These are phyloP conservation scores for Iberis pinnata DNA, from an alignment of 345 rosid species.

Conservation along the genomic window DNA sequence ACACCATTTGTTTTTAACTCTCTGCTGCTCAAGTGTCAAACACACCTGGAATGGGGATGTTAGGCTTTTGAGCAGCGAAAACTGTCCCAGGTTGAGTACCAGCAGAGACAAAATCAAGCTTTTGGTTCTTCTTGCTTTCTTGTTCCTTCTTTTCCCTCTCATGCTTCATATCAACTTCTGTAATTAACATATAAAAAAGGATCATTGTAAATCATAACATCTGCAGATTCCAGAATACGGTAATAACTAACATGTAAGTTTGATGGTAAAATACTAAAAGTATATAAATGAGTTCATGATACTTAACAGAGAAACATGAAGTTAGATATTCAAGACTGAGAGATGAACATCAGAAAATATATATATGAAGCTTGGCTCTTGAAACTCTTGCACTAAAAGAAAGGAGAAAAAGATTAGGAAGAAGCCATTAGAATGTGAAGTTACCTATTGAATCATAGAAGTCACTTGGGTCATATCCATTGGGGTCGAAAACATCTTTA, in stretches of 20 bases:
- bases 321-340: no score
- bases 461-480: constrained; percentile 84
- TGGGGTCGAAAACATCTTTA: constrained; percentile 88
- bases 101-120: constrained; percentile 60
- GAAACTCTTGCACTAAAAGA: background rate
- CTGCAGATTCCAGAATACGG: background rate
- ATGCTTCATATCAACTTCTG: constrained; percentile 73
- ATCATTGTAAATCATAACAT: background rate
- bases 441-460: constrained; percentile 75
- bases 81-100: constrained; percentile 57
- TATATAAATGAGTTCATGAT: background rate
- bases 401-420: background rate
- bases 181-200: constrained; percentile 8
- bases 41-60: constrained; percentile 60
- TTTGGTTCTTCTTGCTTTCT: constrained; percentile 73
- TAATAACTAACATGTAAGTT: background rate
- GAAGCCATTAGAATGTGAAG: constrained; percentile 10
- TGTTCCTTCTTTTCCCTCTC: constrained; percentile 87
- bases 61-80: constrained; percentile 46
- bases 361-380: background rate
- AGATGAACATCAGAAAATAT: background rate
- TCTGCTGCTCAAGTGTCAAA: background rate
- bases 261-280: background rate
- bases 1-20: constrained; percentile 1
- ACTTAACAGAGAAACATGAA: background rate